Evolutionary conservation across 768 basidiomycete species (phyloP), one percentile per base, ranked within the genome.

Genomic region (Leccinum ochraceum): DNA sequence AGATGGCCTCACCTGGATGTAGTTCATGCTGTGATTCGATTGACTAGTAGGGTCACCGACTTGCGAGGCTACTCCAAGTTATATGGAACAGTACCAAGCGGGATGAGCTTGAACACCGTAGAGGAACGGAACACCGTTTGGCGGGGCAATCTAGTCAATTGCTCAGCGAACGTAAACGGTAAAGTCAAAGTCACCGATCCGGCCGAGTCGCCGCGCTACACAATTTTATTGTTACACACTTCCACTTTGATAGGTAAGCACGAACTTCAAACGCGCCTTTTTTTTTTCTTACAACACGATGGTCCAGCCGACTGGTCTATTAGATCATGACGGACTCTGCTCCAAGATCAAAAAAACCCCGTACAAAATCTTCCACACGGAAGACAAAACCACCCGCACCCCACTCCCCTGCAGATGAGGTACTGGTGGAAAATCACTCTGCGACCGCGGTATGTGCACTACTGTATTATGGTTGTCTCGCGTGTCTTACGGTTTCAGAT

Each of bases 301-400:
- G 30, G 16, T 14, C 54, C 54, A 56, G 37, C 5, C 6, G 28
- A 49, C 39, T 7, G 13, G 56, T 55, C 30, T 32, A 34, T 14
- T 24, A 2, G 30, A 30, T 83, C 51, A 53, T 48, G 20, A 83
- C 83, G 81, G 72, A 83, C 14, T 75, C 81, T 34, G 64, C 76
- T 28, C 74, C 75, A 64, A 83, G 80, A 66, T 68, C 81, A 10
- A 87, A 84, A 78, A 86, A 84, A 70, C 60, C 69, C 51, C 80
- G 80, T 55, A 75, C 77, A 59, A 89, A 87, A 74, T 77, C 83
- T n/a, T 69, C 74, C 49, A 26, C 54, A 26, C 70, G 69, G 30
- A 74, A 67, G 61, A 57, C 54, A 6, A 63, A 60, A 6, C 5
- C 34, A 14, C 42, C 60, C n/a, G 44, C 54, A 26, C n/a, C 59